Conservation (phyloP, 2,329 filamentous ascomycete genomes). For the Cucurbitaria berberidis region DNA sequence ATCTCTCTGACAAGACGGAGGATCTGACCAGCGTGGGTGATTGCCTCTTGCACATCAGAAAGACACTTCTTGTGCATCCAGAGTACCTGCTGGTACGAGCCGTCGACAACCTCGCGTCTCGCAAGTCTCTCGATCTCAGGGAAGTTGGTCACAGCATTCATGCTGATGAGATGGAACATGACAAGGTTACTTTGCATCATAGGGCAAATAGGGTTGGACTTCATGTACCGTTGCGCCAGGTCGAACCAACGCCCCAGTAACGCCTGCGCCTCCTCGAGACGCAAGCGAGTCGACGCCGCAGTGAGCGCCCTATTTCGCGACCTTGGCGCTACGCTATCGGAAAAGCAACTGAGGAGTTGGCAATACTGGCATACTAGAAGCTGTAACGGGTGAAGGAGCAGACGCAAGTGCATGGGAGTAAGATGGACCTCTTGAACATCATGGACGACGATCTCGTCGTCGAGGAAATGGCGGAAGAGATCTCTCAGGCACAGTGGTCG, state of each 20-base stretch:
- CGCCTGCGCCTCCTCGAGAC: slow-evolving; percentile 68
- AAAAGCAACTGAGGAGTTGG: slow-evolving; percentile 70
- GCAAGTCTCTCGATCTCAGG: slow-evolving; percentile 71
- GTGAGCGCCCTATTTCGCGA: slow-evolving; percentile 60
- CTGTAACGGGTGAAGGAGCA: slow-evolving; percentile 72
- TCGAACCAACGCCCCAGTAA: slow-evolving; percentile 72
- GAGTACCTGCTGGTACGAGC: slow-evolving; percentile 61
- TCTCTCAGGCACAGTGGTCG: slow-evolving; percentile 66
- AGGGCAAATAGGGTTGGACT: slow-evolving; percentile 63
- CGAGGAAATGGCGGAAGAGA: slow-evolving; percentile 71
- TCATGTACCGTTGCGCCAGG: slow-evolving; percentile 63
- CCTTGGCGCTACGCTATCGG: slow-evolving; percentile 59
- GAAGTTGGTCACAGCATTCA: slow-evolving; percentile 73
- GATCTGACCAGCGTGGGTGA: slow-evolving; percentile 73
- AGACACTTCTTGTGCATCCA: slow-evolving; percentile 68
- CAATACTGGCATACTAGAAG: slow-evolving; percentile 68
- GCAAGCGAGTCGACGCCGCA: slow-evolving; percentile 64
- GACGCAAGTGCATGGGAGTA: slow-evolving; percentile 65
- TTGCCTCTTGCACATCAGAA: slow-evolving; percentile 66
- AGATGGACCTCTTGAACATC: slow-evolving; percentile 55
- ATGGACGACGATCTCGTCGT: slow-evolving; percentile 64
- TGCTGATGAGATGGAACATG: slow-evolving; percentile 72
- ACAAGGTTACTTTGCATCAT: slow-evolving; percentile 70
- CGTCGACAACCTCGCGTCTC: slow-evolving; percentile 64
- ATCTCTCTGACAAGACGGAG: slow-evolving; percentile 66